Evolutionary conservation across 805 yeast species (phyloP).

Genomic region (Kuraishia cidri): DNA sequence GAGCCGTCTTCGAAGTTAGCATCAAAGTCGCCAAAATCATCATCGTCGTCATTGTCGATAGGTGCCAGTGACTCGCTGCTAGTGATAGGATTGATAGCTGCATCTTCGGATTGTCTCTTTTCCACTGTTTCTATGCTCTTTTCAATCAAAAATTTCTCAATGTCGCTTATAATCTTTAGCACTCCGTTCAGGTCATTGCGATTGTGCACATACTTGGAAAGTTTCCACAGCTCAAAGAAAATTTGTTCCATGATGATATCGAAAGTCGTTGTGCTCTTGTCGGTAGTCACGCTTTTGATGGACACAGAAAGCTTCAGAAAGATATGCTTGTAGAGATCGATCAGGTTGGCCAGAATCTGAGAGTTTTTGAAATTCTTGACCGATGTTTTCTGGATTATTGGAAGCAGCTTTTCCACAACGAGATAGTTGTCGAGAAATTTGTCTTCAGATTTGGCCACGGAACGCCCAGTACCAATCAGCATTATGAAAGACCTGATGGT

Average conservation of each 20-base stretch:
- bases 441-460: slow-evolving; percentile 17
- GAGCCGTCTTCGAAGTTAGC: not conserved
- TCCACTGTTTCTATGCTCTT: slow-evolving; percentile 8
- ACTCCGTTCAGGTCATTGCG: slow-evolving; percentile 12
- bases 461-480: slow-evolving; percentile 26
- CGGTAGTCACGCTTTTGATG: slow-evolving; percentile 9
- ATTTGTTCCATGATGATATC: slow-evolving; percentile 17
- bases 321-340: slow-evolving; percentile 17
- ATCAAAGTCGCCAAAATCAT: slow-evolving; percentile 7
- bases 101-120: slow-evolving; percentile 2
- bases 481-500: slow-evolving; percentile 52
- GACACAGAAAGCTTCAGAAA: slow-evolving; percentile 15
- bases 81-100: not conserved
- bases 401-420: slow-evolving; percentile 72
- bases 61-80: slow-evolving; percentile 1
- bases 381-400: slow-evolving; percentile 42
- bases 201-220: slow-evolving; percentile 13
- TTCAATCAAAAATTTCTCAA: slow-evolving; percentile 11
- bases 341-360: slow-evolving; percentile 17
- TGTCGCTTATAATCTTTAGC: slow-evolving; percentile 8
- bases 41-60: slow-evolving; percentile 1
- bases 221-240: slow-evolving; percentile 24
- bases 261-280: slow-evolving; percentile 10
- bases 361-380: slow-evolving; percentile 19
- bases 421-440: slow-evolving; percentile 64